These are phyloP conservation scores for Bifiguratus adelaidae DNA, from an alignment of 192 early-diverging fungal species.

Conservation along the genomic window DNA sequence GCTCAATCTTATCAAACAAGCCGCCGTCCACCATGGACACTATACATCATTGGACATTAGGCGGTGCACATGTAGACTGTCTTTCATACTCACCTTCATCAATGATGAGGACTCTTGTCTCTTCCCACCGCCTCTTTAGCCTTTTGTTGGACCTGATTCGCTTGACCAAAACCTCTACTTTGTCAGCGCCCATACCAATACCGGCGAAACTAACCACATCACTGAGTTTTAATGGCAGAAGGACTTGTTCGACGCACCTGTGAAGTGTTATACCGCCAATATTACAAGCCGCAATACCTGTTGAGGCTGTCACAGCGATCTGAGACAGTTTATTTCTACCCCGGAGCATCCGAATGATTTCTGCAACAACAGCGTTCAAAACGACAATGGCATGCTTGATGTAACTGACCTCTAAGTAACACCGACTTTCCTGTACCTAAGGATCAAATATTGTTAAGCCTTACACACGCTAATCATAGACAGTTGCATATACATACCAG, in stretches of 20 bases:
- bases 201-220: constrained; percentile 38
- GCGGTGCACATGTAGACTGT: not conserved
- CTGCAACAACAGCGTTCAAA: constrained; percentile 3
- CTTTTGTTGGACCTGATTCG: constrained; percentile 13
- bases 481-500: constrained; percentile 29
- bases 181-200: constrained; percentile 47
- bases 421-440: constrained; percentile 32
- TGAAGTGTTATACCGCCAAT: constrained; percentile 68
- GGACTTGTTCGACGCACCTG: constrained; percentile 1
- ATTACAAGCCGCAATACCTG: constrained; percentile 75
- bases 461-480: not conserved
- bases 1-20: constrained; percentile 64
- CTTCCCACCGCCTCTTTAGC: constrained; percentile 43
- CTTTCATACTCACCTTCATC: constrained; percentile 44
- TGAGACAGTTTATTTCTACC: constrained; percentile 11
- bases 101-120: constrained; percentile 54
- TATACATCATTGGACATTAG: not conserved
- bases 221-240: not conserved
- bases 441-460: not conserved
- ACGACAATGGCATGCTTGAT: not conserved
- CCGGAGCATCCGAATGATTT: constrained; percentile 27
- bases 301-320: constrained; percentile 58
- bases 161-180: constrained; percentile 4
- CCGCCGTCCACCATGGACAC: constrained; percentile 69
- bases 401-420: constrained; percentile 21